phyloP scores from a whole-genome alignment of 768 basidiomycete species.

The Tulasnella sp. region DNA sequence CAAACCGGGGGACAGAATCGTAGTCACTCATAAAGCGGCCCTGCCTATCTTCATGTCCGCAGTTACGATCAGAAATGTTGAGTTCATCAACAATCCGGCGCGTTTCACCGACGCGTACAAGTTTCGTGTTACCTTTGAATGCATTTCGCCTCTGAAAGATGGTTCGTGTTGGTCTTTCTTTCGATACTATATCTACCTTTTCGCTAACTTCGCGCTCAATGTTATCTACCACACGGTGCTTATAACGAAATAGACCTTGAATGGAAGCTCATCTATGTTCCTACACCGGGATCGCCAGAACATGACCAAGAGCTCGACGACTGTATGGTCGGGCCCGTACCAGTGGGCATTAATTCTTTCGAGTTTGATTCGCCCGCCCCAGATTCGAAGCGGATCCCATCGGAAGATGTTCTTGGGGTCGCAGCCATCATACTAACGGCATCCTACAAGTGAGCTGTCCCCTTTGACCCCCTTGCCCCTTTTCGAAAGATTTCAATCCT shows the following conservation, averaged over 20 bases:
- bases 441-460: constrained; percentile 44
- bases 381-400: constrained; percentile 69
- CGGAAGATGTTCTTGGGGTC: constrained; percentile 87
- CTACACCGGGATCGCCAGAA: constrained; percentile 80
- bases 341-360: constrained; percentile 93
- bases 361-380: constrained; percentile 88
- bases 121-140: constrained; percentile 95
- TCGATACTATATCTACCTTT: too few relatives aligned
- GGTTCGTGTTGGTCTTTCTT: too few relatives aligned
- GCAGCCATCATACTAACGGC: constrained; percentile 95
- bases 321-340: constrained; percentile 94
- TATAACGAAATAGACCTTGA: constrained; percentile 80
- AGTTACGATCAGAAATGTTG: constrained; percentile 34
- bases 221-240: background rate
- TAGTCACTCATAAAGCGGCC: too few relatives aligned
- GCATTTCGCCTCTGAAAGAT: constrained; percentile 81
- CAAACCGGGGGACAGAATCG: too few relatives aligned
- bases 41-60: constrained; percentile 18
- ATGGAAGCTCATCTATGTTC: constrained; percentile 96
- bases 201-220: background rate
- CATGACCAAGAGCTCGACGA: constrained; percentile 97
- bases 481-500: too few relatives aligned
- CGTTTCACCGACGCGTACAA: constrained; percentile 82
- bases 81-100: constrained; percentile 85
- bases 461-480: too few relatives aligned